phyloP scores from a whole-genome alignment of 192 early-diverging fungal genomes.

The Umbelopsis vinacea region DNA sequence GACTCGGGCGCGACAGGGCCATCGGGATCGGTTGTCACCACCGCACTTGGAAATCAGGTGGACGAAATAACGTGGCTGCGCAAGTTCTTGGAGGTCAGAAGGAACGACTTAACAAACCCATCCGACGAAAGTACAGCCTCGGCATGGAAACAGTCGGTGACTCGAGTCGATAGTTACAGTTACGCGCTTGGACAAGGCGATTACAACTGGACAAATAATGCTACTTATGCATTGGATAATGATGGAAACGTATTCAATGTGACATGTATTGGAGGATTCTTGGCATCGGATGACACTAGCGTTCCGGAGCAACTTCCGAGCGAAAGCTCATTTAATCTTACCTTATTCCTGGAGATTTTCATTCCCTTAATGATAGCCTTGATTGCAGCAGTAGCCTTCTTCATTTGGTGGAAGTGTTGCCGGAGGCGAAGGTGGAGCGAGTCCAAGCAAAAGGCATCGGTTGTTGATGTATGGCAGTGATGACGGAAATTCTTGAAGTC shows the following conservation, averaged over 20 bases:
- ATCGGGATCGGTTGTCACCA: constrained; percentile 1
- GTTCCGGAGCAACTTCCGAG: constrained; percentile 9
- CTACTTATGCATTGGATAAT: background rate
- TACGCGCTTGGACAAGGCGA: background rate
- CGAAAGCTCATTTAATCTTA: constrained; percentile 1
- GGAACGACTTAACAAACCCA: background rate
- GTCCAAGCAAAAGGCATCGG: background rate
- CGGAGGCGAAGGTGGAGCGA: constrained; percentile 6
- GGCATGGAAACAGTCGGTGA: background rate
- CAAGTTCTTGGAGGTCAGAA: constrained; percentile 4
- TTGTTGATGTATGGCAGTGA: constrained; percentile 3
- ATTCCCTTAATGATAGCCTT: constrained; percentile 2
- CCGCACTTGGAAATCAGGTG: constrained; percentile 1
- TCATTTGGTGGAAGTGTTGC: constrained; percentile 2
- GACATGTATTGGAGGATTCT: background rate
- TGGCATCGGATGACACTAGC: constrained; percentile 12
- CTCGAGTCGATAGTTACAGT: constrained; percentile 5
- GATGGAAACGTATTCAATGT: constrained; percentile 7
- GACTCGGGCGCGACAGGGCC: background rate
- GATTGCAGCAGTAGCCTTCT: constrained; percentile 6
- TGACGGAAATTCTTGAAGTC: background rate
- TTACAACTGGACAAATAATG: constrained; percentile 14
- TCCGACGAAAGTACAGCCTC: background rate
- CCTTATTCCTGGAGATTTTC: background rate
- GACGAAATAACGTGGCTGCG: constrained; percentile 17